Evolutionary conservation across 495 filamentous ascomycete genomes (phyloP), one percentile per base, ranked within the genome.

Genomic region (Pseudoneurospora amorphoporcata): DNA sequence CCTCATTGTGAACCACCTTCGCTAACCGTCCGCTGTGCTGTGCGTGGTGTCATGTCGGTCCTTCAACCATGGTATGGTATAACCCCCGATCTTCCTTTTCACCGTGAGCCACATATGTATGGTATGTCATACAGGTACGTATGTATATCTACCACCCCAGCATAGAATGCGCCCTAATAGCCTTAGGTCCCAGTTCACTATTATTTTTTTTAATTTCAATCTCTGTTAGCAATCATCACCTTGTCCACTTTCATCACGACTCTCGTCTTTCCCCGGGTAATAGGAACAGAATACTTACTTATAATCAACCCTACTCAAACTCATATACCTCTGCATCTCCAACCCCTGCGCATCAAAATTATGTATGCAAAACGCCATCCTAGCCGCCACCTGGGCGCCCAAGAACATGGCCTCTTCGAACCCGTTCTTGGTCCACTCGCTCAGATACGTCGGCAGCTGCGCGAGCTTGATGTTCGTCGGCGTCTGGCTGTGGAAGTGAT

Each of bases 401-500:
- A 97, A 82, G 83, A 97, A 96, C 61, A 88, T 85, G n/a, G 87
- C 88, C 76, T 94, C 92, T 76, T 93, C 91, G 77, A 86, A 92
- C 19, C 90, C 91, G 19, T 89, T 87, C 76, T 97, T 94, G 73
- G 93, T 94, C 94, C 94, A 98, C 78, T 98, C 95, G 10, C 92
- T 88, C 77, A 98, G 92, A 78, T 98, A 98, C 68, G 94, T 90
- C 3, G 95, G 94, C 72, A 91, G 86, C 73, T 89, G 90, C 12
- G 92, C 86, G 32, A 89, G 82, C 82, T 93, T 95, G 81, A 98
- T 94, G 37, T 86, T 91, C 10, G 90, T 95, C 0, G 96, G 95
- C 19, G 93, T 96, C 81, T 98, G 95, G 37, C 90, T 91, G 77
- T 97, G 94, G 32, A 90, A 91, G 77, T 95, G 93, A 53, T 89